Conservation (phyloP, 495 filamentous ascomycete genomes). For the Glarea lozoyensis region DNA sequence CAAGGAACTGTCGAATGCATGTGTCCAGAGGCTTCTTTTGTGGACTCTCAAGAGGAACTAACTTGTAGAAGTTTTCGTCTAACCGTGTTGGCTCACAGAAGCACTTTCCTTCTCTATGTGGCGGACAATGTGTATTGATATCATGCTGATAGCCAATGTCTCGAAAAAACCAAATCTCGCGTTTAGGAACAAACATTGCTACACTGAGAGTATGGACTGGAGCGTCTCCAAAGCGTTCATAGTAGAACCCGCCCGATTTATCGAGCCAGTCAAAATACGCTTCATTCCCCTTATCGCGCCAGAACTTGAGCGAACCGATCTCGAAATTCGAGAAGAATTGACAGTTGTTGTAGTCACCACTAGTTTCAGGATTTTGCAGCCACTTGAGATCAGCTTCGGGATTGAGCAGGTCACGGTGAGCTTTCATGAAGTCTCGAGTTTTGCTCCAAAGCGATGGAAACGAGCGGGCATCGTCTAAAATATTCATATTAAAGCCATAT, state of each 20-base stretch:
- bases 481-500: constrained; percentile 54
- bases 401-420: constrained; percentile 37
- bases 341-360: constrained; percentile 35
- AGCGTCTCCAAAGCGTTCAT: constrained; percentile 55
- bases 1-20: constrained; percentile 42
- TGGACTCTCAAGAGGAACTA: constrained; percentile 41
- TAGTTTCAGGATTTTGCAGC: constrained; percentile 29
- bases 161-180: constrained; percentile 39
- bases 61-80: constrained; percentile 42
- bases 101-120: constrained; percentile 24
- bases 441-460: constrained; percentile 40
- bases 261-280: constrained; percentile 52
- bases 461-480: constrained; percentile 41
- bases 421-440: constrained; percentile 35
- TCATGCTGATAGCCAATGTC: constrained; percentile 47
- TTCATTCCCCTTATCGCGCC: constrained; percentile 44
- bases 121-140: constrained; percentile 34
- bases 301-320: constrained; percentile 52
- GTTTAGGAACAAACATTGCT: constrained; percentile 38
- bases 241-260: constrained; percentile 49
- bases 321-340: constrained; percentile 56
- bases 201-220: constrained; percentile 51
- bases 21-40: constrained; percentile 41
- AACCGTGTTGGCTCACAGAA: constrained; percentile 37
- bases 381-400: constrained; percentile 40